Evolutionary conservation across 2,329 filamentous ascomycete genomes (phyloP).

Genomic region (Thielaviopsis euricoi): DNA sequence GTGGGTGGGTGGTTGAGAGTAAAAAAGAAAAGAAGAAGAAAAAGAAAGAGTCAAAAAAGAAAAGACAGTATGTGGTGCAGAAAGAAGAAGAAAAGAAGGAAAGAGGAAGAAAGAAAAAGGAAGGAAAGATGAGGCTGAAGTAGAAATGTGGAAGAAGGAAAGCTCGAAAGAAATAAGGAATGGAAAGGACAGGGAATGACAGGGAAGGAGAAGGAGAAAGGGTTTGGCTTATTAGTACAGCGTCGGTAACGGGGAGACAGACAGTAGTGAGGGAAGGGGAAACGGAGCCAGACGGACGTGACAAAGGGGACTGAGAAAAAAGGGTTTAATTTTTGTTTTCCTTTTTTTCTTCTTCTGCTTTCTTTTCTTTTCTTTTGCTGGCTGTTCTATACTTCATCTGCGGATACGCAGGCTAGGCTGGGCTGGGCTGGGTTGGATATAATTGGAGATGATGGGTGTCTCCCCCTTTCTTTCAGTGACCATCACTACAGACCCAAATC

Average conservation of each 20-base stretch:
- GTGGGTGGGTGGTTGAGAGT: slow-evolving; percentile 5
- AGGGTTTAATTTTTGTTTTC: not conserved
- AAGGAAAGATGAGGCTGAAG: not conserved
- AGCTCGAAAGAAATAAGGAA: slow-evolving; percentile 1
- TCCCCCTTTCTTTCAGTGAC: not conserved
- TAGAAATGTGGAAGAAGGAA: not conserved
- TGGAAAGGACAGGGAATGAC: not conserved
- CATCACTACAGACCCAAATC: not conserved
- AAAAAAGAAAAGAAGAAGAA: slow-evolving; percentile 7
- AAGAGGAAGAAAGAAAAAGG: not conserved
- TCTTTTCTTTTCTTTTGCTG: not conserved
- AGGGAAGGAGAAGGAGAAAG: slow-evolving; percentile 7
- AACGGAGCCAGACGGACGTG: not conserved
- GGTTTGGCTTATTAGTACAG: slow-evolving; percentile 4
- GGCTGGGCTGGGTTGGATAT: not conserved
- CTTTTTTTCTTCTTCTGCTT: not conserved
- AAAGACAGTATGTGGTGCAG: slow-evolving; percentile 2
- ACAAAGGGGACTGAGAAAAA: not conserved
- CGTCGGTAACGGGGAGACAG: not conserved
- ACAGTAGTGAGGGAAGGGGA: not conserved
- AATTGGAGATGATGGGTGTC: not conserved
- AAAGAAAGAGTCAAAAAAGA: slow-evolving; percentile 1
- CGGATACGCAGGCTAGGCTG: not conserved
- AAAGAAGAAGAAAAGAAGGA: slow-evolving; percentile 2
- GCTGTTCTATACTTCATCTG: not conserved